phyloP scores from a whole-genome alignment of 257 asterid genomes.

The Cynanchum wilfordii region DNA sequence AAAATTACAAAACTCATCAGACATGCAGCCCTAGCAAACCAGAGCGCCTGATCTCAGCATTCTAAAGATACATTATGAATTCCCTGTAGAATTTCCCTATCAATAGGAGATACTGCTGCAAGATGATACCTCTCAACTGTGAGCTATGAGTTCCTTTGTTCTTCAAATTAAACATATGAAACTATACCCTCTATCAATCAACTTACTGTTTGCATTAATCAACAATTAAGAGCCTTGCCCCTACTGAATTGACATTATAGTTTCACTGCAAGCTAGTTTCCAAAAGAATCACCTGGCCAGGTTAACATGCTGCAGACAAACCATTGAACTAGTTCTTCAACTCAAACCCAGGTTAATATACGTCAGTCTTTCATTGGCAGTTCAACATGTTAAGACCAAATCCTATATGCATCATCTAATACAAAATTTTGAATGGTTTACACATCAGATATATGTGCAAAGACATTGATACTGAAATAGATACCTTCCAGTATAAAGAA shows the following conservation, averaged over 20 bases:
- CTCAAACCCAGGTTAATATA: background rate
- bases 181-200: background rate
- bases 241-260: background rate
- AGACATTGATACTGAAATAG: background rate
- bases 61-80: background rate
- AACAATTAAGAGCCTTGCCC: background rate
- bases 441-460: background rate
- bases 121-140: background rate
- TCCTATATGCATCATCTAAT: background rate
- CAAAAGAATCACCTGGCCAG: background rate
- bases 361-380: background rate
- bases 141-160: background rate
- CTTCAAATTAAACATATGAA: background rate
- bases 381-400: background rate
- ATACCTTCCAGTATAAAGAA: constrained; percentile 91
- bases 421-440: background rate
- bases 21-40: background rate
- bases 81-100: background rate
- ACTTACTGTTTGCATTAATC: background rate
- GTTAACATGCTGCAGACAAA: background rate
- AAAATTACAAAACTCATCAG: background rate
- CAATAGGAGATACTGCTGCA: background rate
- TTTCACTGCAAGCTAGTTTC: background rate
- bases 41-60: background rate
- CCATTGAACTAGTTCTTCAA: background rate